Evolutionary conservation across 192 early-diverging fungal species (phyloP), one percentile per base, ranked within the genome.

Genomic region (Coemansia sp.): DNA sequence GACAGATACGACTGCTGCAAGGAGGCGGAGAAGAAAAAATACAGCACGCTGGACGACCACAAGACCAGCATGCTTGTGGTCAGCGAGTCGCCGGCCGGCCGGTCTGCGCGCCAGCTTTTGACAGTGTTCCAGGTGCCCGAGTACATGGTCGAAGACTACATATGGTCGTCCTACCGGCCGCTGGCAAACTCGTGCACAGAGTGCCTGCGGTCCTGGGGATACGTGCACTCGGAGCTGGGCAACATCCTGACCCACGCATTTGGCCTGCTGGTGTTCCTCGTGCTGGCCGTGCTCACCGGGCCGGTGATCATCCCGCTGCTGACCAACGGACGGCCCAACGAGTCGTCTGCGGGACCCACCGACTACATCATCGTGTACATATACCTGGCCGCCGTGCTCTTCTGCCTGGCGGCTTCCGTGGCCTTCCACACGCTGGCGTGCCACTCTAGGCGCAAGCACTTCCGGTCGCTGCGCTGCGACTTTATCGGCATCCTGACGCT

Each of bases 181-280:
- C 81, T 87, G 49, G 80, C 80, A 19, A 73, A 84, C 39, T 93
- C 89, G 50, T 92, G 87, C 57, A 45, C 9, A 0, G 86, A 81
- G 51, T 98, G 94, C 62, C 37, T 90, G 15, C 63, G 71, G 30
- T 89, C 91, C 8, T 69, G 96, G 60, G 80, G 83, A 9, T 94
- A 90, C 63, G 67, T 94, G 25, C 94, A 98, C 59, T 94, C 96
- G 50, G 95, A 98, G 69, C 87, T 85, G 48, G 94, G 91, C 27
- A 98, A 98, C 65, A 89, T 98, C 39, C 86, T 89, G 79, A 84
- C 90, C 5, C 95, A 98, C 57, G 59, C 91, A 2, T 13, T 88
- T 9, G 95, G 92, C 4, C 69, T 85, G 1, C 10, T 85, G 4
- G 42, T 72, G 1, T 86, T 94, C 66, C 43, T 84, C 23, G 56